Base-by-base conservation (phyloP, 768 basidiomycete genomes). In the Terana coerulea region DNA sequence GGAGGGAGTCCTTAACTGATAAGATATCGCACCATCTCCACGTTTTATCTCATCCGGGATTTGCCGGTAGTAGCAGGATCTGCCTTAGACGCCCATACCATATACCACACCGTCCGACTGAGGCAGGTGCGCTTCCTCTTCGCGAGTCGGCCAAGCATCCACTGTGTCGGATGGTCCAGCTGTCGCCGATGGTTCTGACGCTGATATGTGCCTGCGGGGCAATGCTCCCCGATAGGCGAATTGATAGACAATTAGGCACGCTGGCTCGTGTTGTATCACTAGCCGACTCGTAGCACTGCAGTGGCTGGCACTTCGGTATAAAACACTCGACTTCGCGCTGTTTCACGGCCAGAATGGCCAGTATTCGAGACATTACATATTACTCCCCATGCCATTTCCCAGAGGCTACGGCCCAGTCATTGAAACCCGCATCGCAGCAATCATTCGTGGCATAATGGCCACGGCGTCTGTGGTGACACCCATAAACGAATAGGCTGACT, bases 1-100 rank as follows among this genome's bases (percentile, higher is more conserved):
- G 51, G 56, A 42, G 58, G 61, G 47, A 45, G 49, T 54, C 61
- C 57, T 55, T 55, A 46, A 46, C 54, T 55, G 54, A 55, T 55
- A 51, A 55, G 54, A 55, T 55, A 55, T 55, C 48, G 54, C 22
- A n/a, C 26, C 19, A 49, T 52, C 51, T 52, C 37, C 28, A 19
- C 40, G 17, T 51, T 49, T 49, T 54, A 54, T 54, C 54, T 31
- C 28, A 49, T 51, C 53, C 54, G 54, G 54, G 26, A 22, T 33
- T 45, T 45, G 53, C 53, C 53, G 53, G n/a, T 28, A 12, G 33
- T 34, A 10, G 10, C 10, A 10, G 17, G 17, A 34, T 10, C n/a
- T 34, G 33, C 10, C 10, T 10, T 10, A 10, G 33, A 34, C 33
- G 33, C 10, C 10, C 10, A 34, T 17, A 34, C 10, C 33, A 34